These are phyloP conservation scores for Davidsoniella virescens DNA, from an alignment of 2,329 filamentous ascomycete species.

Conservation along the genomic window DNA sequence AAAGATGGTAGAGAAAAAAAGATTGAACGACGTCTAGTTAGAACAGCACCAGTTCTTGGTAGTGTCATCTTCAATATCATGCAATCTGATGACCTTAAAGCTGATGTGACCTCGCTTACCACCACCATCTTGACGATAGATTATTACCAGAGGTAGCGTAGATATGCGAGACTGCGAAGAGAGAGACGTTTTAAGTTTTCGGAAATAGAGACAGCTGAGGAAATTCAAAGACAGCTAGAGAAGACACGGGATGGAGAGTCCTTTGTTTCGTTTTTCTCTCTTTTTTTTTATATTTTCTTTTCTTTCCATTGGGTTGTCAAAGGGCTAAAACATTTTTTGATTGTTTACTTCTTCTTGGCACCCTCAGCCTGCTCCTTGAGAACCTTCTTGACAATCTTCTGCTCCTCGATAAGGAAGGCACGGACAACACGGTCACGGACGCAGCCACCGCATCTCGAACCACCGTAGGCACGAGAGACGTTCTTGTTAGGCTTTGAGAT, in stretches of 20 bases:
- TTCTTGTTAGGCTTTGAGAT: conserved; percentile 99
- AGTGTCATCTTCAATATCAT: background rate
- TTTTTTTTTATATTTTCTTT: conserved; percentile 10
- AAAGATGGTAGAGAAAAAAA: background rate
- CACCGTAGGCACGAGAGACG: conserved; percentile 95
- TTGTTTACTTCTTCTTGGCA: conserved; percentile 54
- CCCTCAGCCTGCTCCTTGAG: conserved; percentile 88
- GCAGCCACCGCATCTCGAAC: conserved; percentile 96
- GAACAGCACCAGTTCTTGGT: background rate
- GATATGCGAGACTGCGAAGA: too few species aligned
- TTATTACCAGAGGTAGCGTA: too few species aligned
- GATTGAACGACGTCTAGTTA: too few species aligned
- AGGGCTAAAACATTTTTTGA: conserved; percentile 15
- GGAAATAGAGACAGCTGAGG: conserved; percentile 15
- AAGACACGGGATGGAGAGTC: conserved; percentile 13
- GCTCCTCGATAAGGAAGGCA: conserved; percentile 99
- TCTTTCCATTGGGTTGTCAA: conserved; percentile 6
- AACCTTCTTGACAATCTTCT: conserved; percentile 99
- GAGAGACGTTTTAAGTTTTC: too few species aligned
- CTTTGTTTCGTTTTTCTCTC: conserved; percentile 11
- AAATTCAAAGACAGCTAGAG: conserved; percentile 19
- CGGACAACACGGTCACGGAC: conserved; percentile 96
- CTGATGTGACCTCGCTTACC: background rate
- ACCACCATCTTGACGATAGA: too few species aligned
- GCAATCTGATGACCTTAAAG: background rate